Base-by-base conservation (phyloP, 805 yeast species). In the Groenewaldozyma salmanticensis region DNA sequence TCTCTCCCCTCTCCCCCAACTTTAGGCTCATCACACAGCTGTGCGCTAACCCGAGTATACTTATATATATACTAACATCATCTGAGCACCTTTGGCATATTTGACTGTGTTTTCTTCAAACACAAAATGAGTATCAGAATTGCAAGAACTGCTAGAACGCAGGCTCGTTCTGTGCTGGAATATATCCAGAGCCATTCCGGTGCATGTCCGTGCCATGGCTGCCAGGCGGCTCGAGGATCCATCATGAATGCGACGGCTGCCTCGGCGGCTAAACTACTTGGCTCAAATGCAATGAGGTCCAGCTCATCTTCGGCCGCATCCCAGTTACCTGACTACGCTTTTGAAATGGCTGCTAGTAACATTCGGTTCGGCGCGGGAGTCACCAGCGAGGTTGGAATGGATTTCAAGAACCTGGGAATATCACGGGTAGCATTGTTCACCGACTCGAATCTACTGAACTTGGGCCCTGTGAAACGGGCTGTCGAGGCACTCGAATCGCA, bases 311-410 rank as follows among this genome's bases (percentile, higher is more conserved):
- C 11, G 33, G 7, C 22, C 21, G 9, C 29, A 39, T 20, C 41
- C 45, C 37, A 35, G 13, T 37, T 50, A 31, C 51, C 54, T 29
- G 67, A 62, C 40, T 62, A 62, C 41, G 67, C 67, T 11, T 63
- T 63, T 42, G 66, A 63, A 44, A 51, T 63, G 59, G 66, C 67
- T 5, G 62, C 66, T 3, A 53, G 60, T 39, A 61, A 60, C 40
- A 59, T 63, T 36, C 55, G 67, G 5, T 63, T 55, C 37, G 67
- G 67, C n/a, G 57, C 57, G 13, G 67, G 67, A 4, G 64, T 52
- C 16, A 63, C 67, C 7, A 36, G 47, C 4, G 67, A 63, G 38
- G 59, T 63, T 6, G 67, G 67, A 21, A 48, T 56, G 51, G 67
- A 63, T 37, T 58, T 63, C 44, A 54, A 51, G 46, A 55, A 60